Percentiles rank a stretch among this genome's conserved stretches.
Evolutionary conservation across 805 yeast genomes (phyloP).

Genomic region (Tetrapisispora nanseiensis): DNA sequence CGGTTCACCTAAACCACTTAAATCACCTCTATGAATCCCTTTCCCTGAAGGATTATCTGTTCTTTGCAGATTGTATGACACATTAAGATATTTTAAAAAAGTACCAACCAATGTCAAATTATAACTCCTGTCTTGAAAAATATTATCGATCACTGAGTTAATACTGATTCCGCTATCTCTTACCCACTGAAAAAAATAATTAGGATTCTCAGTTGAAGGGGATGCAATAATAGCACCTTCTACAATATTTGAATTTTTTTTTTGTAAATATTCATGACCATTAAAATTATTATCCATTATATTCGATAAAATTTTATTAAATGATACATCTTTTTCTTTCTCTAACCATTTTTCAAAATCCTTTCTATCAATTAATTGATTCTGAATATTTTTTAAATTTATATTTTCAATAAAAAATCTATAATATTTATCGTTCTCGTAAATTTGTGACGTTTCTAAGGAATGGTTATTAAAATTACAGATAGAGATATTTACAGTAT

Average conservation of each 20-base stretch:
- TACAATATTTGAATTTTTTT: background rate
- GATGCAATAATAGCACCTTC: slow-evolving; percentile 76
- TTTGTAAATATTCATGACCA: background rate
- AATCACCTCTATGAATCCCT: slow-evolving; percentile 25
- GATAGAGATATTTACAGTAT: background rate
- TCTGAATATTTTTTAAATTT: slow-evolving; percentile 9
- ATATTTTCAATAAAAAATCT: slow-evolving; percentile 4
- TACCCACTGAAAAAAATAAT: slow-evolving; percentile 85
- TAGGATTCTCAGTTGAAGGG: slow-evolving; percentile 60
- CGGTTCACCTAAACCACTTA: slow-evolving; percentile 78
- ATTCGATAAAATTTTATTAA: slow-evolving; percentile 37
- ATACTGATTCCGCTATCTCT: slow-evolving; percentile 83
- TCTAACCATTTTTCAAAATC: slow-evolving; percentile 39
- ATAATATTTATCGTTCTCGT: background rate
- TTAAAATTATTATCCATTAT: slow-evolving; percentile 33
- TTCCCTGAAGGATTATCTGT: slow-evolving; percentile 59
- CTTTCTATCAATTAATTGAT: slow-evolving; percentile 12
- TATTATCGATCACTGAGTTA: slow-evolving; percentile 48
- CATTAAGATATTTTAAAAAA: slow-evolving; percentile 54
- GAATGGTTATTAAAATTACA: background rate
- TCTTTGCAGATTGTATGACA: slow-evolving; percentile 53
- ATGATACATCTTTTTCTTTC: slow-evolving; percentile 34
- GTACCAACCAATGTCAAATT: slow-evolving; percentile 19
- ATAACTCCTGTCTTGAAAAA: slow-evolving; percentile 22
- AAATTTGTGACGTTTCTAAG: slow-evolving; percentile 1